Evolutionary conservation across 2,329 filamentous ascomycete genomes (phyloP).

Genomic region (Ceratocystiopsis minuta): DNA sequence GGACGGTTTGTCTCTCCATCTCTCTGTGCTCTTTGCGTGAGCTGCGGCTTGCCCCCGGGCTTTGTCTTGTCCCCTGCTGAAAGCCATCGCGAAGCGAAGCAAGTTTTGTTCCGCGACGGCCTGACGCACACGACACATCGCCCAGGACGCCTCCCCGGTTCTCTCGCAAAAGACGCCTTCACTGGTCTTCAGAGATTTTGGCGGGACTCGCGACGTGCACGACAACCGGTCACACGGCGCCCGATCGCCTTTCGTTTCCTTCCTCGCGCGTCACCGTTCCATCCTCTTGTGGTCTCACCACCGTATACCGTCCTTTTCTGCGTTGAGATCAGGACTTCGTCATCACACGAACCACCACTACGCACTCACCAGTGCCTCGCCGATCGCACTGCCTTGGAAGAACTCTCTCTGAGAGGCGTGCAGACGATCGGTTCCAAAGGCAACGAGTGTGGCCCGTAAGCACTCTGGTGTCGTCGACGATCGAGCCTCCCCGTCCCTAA

Average conservation of each 20-base stretch:
- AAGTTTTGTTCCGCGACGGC: too few relatives aligned
- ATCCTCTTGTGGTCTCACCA: neutral
- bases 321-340: too few relatives aligned
- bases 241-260: neutral
- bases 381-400: too few relatives aligned
- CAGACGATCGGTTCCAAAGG: too few relatives aligned
- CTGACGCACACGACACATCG: neutral
- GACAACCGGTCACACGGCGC: neutral
- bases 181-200: slow-evolving; percentile 33
- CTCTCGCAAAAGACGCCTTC: slow-evolving; percentile 35
- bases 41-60: neutral
- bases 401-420: too few relatives aligned
- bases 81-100: neutral
- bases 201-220: slow-evolving; percentile 5
- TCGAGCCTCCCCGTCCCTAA: too few relatives aligned
- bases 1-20: neutral
- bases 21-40: neutral
- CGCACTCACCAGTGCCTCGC: too few relatives aligned
- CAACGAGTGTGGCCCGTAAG: too few relatives aligned
- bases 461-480: too few relatives aligned
- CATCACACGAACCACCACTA: too few relatives aligned
- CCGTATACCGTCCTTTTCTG: neutral
- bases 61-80: neutral
- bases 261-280: neutral
- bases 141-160: neutral